Percentiles rank a stretch among this genome's conserved stretches.
Conservation (phyloP, 2,329 filamentous ascomycete genomes). For the Fusarium nelsonii region DNA sequence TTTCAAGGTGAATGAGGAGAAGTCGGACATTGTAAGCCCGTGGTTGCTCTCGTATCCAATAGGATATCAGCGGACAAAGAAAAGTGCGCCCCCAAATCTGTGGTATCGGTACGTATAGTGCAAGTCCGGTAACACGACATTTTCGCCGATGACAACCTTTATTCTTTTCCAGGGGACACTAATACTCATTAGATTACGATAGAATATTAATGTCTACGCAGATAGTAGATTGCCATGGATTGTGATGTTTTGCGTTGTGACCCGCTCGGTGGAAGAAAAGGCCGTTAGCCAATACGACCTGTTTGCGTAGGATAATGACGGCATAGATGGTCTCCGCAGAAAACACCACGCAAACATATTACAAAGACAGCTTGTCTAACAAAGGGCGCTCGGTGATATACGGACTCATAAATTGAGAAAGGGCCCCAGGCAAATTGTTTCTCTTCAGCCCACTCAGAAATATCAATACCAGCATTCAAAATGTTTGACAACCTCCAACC, state of each 20-base stretch:
- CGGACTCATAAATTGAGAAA: accelerated
- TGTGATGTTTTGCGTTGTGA: neutral
- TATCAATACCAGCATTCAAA: neutral
- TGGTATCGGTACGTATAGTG: neutral
- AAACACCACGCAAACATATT: constrained; percentile 9
- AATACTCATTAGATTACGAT: too few relatives aligned
- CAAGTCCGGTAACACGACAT: neutral
- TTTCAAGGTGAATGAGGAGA: constrained; percentile 1
- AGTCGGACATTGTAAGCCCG: neutral
- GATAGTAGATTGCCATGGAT: neutral
- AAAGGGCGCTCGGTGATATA: constrained; percentile 17
- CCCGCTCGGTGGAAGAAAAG: neutral
- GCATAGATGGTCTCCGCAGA: constrained; percentile 15
- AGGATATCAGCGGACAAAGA: neutral
- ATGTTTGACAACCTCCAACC: constrained; percentile 57
- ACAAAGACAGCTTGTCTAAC: constrained; percentile 14
- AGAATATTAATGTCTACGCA: neutral
- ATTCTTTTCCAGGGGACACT: neutral
- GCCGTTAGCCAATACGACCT: neutral
- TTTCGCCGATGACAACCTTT: neutral
- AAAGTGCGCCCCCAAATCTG: constrained; percentile 27
- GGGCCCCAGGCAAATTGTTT: accelerated
- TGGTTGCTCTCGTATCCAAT: neutral
- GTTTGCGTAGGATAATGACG: constrained; percentile 3
- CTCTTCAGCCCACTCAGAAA: accelerated